Base-by-base conservation (phyloP, 75 land plant genomes). In the Ceratopteris richardii region DNA sequence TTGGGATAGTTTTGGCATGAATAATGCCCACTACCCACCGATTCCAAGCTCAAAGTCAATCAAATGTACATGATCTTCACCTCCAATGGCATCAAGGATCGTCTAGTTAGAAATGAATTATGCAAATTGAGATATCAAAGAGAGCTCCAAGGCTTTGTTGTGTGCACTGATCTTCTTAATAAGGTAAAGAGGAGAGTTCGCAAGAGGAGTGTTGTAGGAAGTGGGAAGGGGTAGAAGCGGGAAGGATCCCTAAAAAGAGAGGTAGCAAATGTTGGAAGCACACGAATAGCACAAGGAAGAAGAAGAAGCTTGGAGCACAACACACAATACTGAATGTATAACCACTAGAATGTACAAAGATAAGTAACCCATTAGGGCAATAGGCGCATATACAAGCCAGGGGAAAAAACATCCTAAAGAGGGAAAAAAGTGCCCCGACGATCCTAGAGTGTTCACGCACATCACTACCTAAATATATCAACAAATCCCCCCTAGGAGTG, bases 21-120 rank as follows among this genome's bases (percentile, higher is more conserved):
- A 74, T 12, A 94, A 81, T 0, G 97, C 87, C 86, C 93, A 87
- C 56, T 91, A 85, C 16, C 79, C 80, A 30, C 97, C 97, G 11
- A 89, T 42, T 22, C 88, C 85, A 60, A 86, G 65, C 39, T 84
- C 95, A 54, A 87, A 84, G 30, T 91, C 97, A 43, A 91, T 68
- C 52, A 91, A 37, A 57, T 88, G 97, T 48, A 91, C 28, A 50
- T 61, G 28, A 50, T 62, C 42, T 44, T 75, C 70, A 12, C 75
- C 88, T 12, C 81, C 73, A 56, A 84, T 40, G n/a, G 93, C 76
- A 31, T 91, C 97, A 19, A 91, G 68, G n/a, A 91, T 57, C 27
- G 97, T 74, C 60, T 91, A 94, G 37, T 77, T 91, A 50, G 93
- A 80, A 16, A 86, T 81, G 71, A 88, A 81, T 61, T 75, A 68